Conservation (phyloP, 164 flowering plant species). For the Liriodendron chinense region DNA sequence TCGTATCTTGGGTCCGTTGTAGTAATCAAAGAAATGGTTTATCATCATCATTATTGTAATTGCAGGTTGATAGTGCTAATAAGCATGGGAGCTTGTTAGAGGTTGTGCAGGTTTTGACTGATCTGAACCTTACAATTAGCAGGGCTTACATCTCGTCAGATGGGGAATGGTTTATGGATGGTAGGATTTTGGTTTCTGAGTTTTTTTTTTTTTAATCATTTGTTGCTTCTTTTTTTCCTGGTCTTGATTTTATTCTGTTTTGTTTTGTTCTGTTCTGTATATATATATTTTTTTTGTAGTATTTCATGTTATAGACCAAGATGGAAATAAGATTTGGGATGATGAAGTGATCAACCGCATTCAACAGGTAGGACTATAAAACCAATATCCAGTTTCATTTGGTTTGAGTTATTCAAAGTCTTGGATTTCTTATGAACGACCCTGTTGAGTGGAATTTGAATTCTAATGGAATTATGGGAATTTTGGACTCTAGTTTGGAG, state of each 20-base stretch:
- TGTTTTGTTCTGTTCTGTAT: not conserved
- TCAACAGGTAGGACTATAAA: constrained; percentile 52
- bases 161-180: constrained; percentile 90
- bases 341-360: constrained; percentile 58
- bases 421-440: not conserved
- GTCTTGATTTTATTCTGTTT: not conserved
- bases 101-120: constrained; percentile 69
- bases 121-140: constrained; percentile 54
- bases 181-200: constrained; percentile 25
- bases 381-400: constrained; percentile 5
- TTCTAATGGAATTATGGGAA: not conserved
- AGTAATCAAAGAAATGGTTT: not conserved
- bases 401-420: not conserved
- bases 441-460: not conserved
- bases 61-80: constrained; percentile 86
- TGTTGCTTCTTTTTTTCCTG: not conserved
- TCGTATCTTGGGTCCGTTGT: not conserved
- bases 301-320: constrained; percentile 78
- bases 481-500: not conserved
- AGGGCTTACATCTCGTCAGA: constrained; percentile 79
- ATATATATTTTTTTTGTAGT: constrained; percentile 49
- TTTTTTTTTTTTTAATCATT: not conserved
- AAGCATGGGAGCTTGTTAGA: constrained; percentile 64
- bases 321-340: constrained; percentile 70
- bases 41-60: not conserved